These are phyloP conservation scores for Draba incana DNA, from an alignment of 345 rosid genomes.

Conservation along the genomic window DNA sequence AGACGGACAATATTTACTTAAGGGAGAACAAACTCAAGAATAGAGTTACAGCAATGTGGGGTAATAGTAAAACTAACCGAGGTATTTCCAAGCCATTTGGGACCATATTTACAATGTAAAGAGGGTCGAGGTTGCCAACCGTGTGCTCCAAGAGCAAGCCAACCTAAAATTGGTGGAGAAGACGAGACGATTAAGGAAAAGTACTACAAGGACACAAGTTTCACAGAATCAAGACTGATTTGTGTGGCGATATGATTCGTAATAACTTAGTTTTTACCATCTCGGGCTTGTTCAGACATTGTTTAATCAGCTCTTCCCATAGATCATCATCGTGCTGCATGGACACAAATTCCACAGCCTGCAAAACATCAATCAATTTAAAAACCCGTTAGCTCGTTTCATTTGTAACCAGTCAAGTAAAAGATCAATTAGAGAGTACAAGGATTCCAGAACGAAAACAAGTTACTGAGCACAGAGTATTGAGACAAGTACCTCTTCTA, in stretches of 20 bases:
- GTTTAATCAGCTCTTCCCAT: constrained; percentile 98
- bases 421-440: constrained; percentile 21
- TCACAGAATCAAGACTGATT: background rate
- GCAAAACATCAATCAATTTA: constrained; percentile 40
- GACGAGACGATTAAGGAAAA: constrained; percentile 16
- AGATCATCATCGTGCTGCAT: constrained; percentile 98
- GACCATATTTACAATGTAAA: constrained; percentile 94
- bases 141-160: constrained; percentile 97
- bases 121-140: constrained; percentile 97
- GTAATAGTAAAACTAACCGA: constrained; percentile 58
- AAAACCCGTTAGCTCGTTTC: constrained; percentile 16
- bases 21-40: background rate
- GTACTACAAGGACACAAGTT: constrained; percentile 15
- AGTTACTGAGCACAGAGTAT: constrained; percentile 4
- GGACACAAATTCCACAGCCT: constrained; percentile 98
- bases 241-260: background rate
- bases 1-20: background rate
- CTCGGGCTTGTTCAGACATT: constrained; percentile 94
- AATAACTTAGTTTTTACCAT: constrained; percentile 56
- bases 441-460: constrained; percentile 13
- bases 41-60: background rate
- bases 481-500: constrained; percentile 74
- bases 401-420: constrained; percentile 10
- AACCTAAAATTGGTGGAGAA: constrained; percentile 60
- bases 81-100: constrained; percentile 99